These are phyloP conservation scores for Stereum hirsutum DNA, from an alignment of 1,284 basidiomycete species.

Conservation along the genomic window DNA sequence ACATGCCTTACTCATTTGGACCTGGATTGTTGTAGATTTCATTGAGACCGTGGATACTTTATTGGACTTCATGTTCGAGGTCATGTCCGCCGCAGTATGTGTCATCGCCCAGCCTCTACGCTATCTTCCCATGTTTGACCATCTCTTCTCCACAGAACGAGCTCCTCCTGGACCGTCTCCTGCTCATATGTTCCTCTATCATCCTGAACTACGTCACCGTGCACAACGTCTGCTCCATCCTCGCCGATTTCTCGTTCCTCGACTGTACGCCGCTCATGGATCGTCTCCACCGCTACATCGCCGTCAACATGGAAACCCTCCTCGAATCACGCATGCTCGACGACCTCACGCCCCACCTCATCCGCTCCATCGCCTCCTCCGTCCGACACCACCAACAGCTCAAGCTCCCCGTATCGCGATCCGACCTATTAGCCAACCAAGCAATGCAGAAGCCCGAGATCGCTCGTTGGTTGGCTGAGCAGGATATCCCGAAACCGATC, in stretches of 20 bases:
- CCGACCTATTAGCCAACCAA: conserved; percentile 41
- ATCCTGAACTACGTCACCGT: conserved; percentile 67
- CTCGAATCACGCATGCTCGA: conserved; percentile 78
- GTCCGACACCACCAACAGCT: conserved; percentile 55
- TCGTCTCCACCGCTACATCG: conserved; percentile 76
- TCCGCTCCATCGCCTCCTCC: conserved; percentile 61
- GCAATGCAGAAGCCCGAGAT: conserved; percentile 58
- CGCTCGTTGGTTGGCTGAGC: conserved; percentile 65
- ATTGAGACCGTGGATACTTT: conserved; percentile 65
- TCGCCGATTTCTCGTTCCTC: conserved; percentile 78
- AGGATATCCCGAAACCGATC: conserved; percentile 74
- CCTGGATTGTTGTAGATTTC: conserved; percentile 48
- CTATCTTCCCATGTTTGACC: conserved; percentile 1
- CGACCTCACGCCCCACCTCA: conserved; percentile 59
- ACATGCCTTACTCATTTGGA: no score
- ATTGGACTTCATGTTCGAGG: conserved; percentile 82
- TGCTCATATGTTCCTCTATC: conserved; percentile 74
- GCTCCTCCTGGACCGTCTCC: conserved; percentile 78
- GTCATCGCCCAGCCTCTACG: not conserved
- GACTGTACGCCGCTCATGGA: conserved; percentile 65
- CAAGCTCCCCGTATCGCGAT: conserved; percentile 62
- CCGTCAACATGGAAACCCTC: conserved; percentile 81
- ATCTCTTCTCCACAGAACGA: conserved; percentile 56
- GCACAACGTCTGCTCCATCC: conserved; percentile 75
- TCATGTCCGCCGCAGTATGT: conserved; percentile 78